Evolutionary conservation across 176 grass and related monocot genomes (phyloP), one percentile per base, ranked within the genome.

Genomic region (Olyra latifolia): DNA sequence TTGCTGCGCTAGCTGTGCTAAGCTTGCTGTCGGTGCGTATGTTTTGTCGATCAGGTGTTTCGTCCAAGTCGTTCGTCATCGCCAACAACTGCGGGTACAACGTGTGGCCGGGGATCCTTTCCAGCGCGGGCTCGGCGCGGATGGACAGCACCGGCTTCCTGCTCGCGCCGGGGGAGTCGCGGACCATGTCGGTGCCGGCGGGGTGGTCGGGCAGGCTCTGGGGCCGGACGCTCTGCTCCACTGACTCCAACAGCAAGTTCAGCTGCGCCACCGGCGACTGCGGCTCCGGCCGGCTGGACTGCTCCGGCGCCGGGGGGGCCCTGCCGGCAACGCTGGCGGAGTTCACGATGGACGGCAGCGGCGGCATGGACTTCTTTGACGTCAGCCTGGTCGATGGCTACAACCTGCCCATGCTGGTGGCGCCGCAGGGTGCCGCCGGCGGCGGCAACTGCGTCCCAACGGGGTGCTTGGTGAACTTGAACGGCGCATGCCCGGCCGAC

Each of bases 351-450:
- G 73, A 85, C 66, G 85, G 91, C 32, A 82, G 73, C 24, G 82
- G 82, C 2, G 81, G 88, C 16, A 67, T 85, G 28, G 88, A 91
- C 69, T 94, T 76, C 80, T 89, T 84, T 49, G 86, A 94, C 32
- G 83, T 94, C 8, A 94, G 88, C 58, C 75, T 94, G 10, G 88
- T 94, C 8, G 88, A 94, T 35, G 86, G 92, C 15, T 94, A 87
- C 74, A 89, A 91, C 61, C 82, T 94, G 14, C 92, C 92, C 13
- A 83, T 88, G 0, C 73, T 93, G 1, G 89, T 90, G 12, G 66
- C 72, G 19, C 87, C 93, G 17, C 85, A 80, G 74, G 74, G 69
- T 8, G 75, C 75, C 0, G 45, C 54, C 1, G 14, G 15, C 0
- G 74, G 65, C 0, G 64, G 53, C 22, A 85, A 60, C 74, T 85